Percentiles rank a stretch among this genome's conserved stretches.
phyloP scores from a whole-genome alignment of 345 rosid genomes.

The Eutrema yunnanense region DNA sequence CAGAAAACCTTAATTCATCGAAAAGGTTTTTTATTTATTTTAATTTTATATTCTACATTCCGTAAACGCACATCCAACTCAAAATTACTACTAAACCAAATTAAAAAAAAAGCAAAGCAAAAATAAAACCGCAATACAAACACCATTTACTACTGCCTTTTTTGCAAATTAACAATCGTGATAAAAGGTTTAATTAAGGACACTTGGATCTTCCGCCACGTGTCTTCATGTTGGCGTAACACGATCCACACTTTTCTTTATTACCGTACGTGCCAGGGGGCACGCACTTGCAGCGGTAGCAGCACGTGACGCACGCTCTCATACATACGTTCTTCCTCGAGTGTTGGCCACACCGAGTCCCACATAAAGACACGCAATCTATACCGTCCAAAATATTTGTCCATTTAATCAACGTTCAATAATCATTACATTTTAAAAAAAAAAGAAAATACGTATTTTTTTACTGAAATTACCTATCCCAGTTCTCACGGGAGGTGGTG shows the following conservation, averaged over 20 bases:
- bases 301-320: conserved; percentile 88
- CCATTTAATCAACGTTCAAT: not conserved
- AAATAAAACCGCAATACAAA: not conserved
- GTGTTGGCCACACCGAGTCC: conserved; percentile 60
- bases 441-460: not conserved
- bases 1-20: not conserved
- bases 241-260: conserved; percentile 73
- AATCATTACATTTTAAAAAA: not conserved
- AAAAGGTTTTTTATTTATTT: no score
- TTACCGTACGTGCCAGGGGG: conserved; percentile 95
- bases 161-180: not conserved
- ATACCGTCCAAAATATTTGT: conserved; percentile 11
- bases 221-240: conserved; percentile 84
- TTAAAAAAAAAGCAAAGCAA: not conserved
- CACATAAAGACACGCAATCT: conserved; percentile 79
- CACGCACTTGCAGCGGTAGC: conserved; percentile 87
- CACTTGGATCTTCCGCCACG: conserved; percentile 57
- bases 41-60: not conserved
- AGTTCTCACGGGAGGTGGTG: conserved; percentile 45
- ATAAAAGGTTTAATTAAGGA: conserved; percentile 38
- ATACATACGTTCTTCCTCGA: conserved; percentile 59
- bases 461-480: conserved; percentile 39
- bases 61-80: conserved; percentile 10
- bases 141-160: not conserved
- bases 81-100: not conserved